These are phyloP conservation scores for Yarrowia phangngaensis DNA, from an alignment of 805 yeast species.

Conservation along the genomic window DNA sequence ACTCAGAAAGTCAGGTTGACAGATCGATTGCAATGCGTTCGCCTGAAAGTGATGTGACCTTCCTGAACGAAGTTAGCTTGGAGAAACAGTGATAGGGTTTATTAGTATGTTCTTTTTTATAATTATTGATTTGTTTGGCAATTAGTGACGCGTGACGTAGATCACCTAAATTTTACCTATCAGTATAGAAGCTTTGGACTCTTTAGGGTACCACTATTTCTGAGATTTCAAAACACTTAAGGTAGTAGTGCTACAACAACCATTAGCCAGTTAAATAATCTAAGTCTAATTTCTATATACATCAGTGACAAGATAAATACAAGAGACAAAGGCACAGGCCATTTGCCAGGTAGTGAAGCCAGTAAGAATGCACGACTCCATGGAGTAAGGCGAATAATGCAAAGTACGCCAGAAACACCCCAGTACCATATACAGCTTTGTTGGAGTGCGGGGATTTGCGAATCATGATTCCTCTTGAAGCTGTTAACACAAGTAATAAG, in stretches of 20 bases:
- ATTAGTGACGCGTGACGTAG: no score
- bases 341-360: slow-evolving; percentile 76
- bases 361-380: slow-evolving; percentile 78
- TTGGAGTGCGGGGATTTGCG: slow-evolving; percentile 40
- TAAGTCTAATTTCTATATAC: not conserved
- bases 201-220: no score
- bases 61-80: not conserved
- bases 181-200: no score
- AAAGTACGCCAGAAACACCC: slow-evolving; percentile 49
- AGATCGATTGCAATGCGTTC: slow-evolving; percentile 1
- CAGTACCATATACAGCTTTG: slow-evolving; percentile 35
- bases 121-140: no score
- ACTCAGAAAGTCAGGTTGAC: not conserved
- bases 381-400: slow-evolving; percentile 61
- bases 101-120: no score
- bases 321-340: slow-evolving; percentile 40
- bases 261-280: no score
- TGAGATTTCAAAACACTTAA: not conserved
- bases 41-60: slow-evolving; percentile 10
- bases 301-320: not conserved
- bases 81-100: no score
- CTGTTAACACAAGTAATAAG: slow-evolving; percentile 53
- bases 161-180: no score
- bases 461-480: slow-evolving; percentile 48
- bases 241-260: not conserved